Base-by-base conservation (phyloP, 129 eudicot genomes). In the Saposhnikovia divaricata region DNA sequence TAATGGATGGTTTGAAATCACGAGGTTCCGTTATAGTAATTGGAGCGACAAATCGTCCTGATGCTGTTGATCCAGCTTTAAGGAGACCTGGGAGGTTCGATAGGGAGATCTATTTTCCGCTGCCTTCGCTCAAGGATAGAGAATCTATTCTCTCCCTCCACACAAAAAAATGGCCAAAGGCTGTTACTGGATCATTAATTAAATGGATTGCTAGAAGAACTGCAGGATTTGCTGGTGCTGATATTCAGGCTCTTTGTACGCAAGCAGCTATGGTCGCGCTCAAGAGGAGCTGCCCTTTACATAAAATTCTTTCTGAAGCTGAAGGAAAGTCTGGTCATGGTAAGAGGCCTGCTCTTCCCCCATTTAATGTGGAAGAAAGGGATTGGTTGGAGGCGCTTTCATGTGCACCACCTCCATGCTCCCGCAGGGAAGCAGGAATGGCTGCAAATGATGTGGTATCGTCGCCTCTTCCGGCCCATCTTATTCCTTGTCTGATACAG, bases 41-140 rank as follows among this genome's bases (percentile, higher is more conserved):
- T 61, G 99, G 99, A 63, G 99, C 99, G 16, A 95, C 99, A 51
- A 95, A 95, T 82, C 96, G 99, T 48, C 99, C 99, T 16, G 99
- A 95, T 81, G 89, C 99, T 78, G 88, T 95, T 53, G 99, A 95
- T 85, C 96, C 99, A 39, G 99, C 99, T 85, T 85, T 95, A 75
- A 86, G 99, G 72, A 91, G 99, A 25, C 97, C 99, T 37, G 99
- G 99, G 75, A 92, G 99, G 82, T 95, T 95, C 40, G 99, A 95
- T 73, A 87, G 99, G 53, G 99, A 95, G 80, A 90, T 95, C 81
- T 92, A 90, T 81, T 95, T 95, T 76, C 97, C 97, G 12, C 85
- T 95, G 63, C 97, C 99, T 44, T 84, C 93, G 7, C 85, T 78
- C 45, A 85, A 88, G 85, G 99, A 95, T 69, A 89, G 99, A 78